Conservation (phyloP, 2,329 filamentous ascomycete species). For the Nothophoma quercina region DNA sequence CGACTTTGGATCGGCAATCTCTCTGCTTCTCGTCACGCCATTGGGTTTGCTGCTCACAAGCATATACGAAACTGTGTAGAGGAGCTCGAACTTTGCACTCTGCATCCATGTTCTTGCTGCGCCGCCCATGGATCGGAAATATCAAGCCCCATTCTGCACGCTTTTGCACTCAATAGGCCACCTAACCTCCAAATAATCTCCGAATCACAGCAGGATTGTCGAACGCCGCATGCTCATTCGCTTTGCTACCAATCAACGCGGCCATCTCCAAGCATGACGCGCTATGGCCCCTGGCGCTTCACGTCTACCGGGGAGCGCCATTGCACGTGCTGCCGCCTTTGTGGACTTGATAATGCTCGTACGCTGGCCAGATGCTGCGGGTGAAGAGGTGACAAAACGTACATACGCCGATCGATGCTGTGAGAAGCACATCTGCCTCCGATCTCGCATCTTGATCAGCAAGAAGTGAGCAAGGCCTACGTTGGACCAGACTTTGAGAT, state of each 20-base stretch:
- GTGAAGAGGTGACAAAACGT: too few relatives aligned
- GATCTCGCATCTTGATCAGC: too few relatives aligned
- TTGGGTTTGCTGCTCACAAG: not conserved
- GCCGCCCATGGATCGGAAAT: slow-evolving; percentile 1
- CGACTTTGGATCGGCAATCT: not conserved
- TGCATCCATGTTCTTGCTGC: not conserved
- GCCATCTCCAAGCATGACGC: not conserved
- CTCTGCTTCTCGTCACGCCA: not conserved
- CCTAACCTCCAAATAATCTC: slow-evolving; percentile 27
- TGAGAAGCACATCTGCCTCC: too few relatives aligned
- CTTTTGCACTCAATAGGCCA: slow-evolving; percentile 2
- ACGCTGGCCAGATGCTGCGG: not conserved
- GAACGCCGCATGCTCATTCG: slow-evolving; percentile 15
- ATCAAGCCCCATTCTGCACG: not conserved
- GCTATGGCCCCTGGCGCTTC: slow-evolving; percentile 5
- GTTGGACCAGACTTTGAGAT: too few relatives aligned
- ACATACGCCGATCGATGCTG: too few relatives aligned
- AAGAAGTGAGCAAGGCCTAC: too few relatives aligned
- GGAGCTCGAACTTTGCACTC: not conserved
- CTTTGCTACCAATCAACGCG: slow-evolving; percentile 21
- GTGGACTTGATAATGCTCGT: not conserved
- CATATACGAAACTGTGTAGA: not conserved
- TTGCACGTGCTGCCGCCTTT: slow-evolving; percentile 5
- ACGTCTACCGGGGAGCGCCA: not conserved
- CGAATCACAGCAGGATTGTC: slow-evolving; percentile 28